Conservation (phyloP, 495 filamentous ascomycete genomes). For the Lasiosphaeria miniovina region DNA sequence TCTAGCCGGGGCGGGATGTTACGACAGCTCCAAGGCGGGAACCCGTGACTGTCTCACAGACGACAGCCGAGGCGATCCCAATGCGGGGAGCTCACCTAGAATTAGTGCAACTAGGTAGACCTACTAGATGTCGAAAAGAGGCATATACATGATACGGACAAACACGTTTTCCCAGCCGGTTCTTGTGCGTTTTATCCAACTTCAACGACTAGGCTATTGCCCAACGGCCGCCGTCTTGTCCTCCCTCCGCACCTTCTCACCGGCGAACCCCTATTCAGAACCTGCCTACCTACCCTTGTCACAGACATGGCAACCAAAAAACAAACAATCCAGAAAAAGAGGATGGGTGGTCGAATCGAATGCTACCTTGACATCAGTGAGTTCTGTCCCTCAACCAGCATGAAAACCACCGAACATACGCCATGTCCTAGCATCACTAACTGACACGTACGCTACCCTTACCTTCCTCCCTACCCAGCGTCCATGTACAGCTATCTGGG, state of each 20-base stretch:
- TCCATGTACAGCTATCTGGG: constrained; percentile 69
- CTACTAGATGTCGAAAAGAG: too few species aligned
- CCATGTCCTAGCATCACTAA: constrained; percentile 6
- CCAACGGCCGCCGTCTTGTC: too few species aligned
- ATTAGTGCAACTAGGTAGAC: too few species aligned
- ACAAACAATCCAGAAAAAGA: constrained; percentile 8
- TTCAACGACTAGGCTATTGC: too few species aligned
- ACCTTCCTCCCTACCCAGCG: constrained; percentile 36
- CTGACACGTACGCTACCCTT: background rate
- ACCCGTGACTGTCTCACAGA: too few species aligned
- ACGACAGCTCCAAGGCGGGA: too few species aligned
- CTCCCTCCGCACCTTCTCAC: too few species aligned
- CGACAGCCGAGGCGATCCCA: too few species aligned
- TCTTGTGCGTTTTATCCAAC: too few species aligned
- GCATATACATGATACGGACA: too few species aligned
- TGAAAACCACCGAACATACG: background rate
- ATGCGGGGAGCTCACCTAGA: too few species aligned
- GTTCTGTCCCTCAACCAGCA: background rate
- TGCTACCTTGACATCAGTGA: constrained; percentile 46
- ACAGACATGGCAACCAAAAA: background rate
- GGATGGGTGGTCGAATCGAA: constrained; percentile 59
- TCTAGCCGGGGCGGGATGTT: background rate
- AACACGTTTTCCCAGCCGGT: too few species aligned
- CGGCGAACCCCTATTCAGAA: background rate
- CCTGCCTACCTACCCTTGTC: background rate